Evolutionary conservation across 331 rosid species (phyloP), one percentile per base, ranked within the genome.

Genomic region (Malus hybrid): DNA sequence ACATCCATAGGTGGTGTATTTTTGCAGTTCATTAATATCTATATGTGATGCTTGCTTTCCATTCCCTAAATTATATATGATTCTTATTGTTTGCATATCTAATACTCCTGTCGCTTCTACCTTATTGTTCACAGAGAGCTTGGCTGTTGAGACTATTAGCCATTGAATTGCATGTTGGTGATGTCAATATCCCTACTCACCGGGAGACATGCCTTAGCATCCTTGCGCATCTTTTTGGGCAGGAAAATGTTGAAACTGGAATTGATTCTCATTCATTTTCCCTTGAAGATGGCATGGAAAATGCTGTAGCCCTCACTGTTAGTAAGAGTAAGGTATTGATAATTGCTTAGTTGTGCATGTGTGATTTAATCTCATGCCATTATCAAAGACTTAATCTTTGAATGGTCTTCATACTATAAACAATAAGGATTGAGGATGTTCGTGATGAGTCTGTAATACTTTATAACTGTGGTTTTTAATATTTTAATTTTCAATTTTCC

Each of bases 121-220:
- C 60, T 64, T 82, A 68, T 50, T 78, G 70, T 29, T 61, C 58
- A 94, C 58, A 94, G 99, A 90, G 99, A 87, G 96, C 97, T 33
- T 92, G 99, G 99, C 73, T 94, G 62, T 74, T 94, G 63, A 94
- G 90, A 79, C 89, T 94, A 33, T 76, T 92, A 67, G 97, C 97
- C 44, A 87, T 90, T 70, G 97, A 90, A 83, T 87, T 94, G 79
- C 97, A 94, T 86, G 85, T 88, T 77, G 96, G 92, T 79, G 99
- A 92, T 33, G 61, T 85, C 82, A 79, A 84, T 71, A 85, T 82
- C 88, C 80, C 92, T 76, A 80, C 85, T 53, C 97, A 92, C 63
- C 84, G 83, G 52, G 99, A 92, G 69, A 57, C 90, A 62, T 88
- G 95, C 62, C 92, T 82, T 75, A 80, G 87, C 78, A 86, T 92